These are phyloP conservation scores for Prillingera fragicola DNA, from an alignment of 1,284 basidiomycete species.

Conservation along the genomic window DNA sequence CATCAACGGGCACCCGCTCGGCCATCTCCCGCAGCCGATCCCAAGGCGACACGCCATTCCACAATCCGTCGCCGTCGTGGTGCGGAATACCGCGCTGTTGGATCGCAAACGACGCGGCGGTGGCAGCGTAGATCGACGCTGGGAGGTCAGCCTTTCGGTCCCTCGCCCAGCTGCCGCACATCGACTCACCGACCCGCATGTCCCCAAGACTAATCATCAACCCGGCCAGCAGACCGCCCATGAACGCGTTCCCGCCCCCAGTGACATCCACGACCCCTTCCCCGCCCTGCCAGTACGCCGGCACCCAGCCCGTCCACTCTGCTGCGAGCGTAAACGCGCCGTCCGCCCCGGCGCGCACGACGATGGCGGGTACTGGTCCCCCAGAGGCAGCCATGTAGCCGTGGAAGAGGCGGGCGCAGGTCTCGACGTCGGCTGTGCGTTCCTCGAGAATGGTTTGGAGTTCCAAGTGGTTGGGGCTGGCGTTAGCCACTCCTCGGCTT, in stretches of 20 bases:
- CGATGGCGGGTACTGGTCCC: slow-evolving; percentile 49
- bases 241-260: slow-evolving; percentile 80
- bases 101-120: slow-evolving; percentile 75
- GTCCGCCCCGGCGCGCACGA: slow-evolving; percentile 70
- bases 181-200: slow-evolving; percentile 57
- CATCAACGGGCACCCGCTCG: slow-evolving; percentile 14
- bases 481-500: too few relatives aligned
- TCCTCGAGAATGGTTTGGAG: slow-evolving; percentile 43
- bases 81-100: slow-evolving; percentile 72
- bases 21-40: slow-evolving; percentile 20
- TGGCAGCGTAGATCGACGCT: slow-evolving; percentile 66
- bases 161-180: slow-evolving; percentile 5
- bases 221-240: slow-evolving; percentile 76
- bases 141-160: slow-evolving; percentile 2
- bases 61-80: slow-evolving; percentile 49
- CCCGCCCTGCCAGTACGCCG: slow-evolving; percentile 62
- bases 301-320: slow-evolving; percentile 58
- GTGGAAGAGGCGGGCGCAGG: slow-evolving; percentile 8
- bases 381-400: slow-evolving; percentile 39
- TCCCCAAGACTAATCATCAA: slow-evolving; percentile 57
- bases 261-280: slow-evolving; percentile 69
- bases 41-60: slow-evolving; percentile 60
- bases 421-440: slow-evolving; percentile 29
- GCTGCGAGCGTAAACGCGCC: slow-evolving; percentile 60
- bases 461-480: slow-evolving; percentile 52